Conservation (phyloP, 306 rosid species). For the Cicer pinnatifidum region DNA sequence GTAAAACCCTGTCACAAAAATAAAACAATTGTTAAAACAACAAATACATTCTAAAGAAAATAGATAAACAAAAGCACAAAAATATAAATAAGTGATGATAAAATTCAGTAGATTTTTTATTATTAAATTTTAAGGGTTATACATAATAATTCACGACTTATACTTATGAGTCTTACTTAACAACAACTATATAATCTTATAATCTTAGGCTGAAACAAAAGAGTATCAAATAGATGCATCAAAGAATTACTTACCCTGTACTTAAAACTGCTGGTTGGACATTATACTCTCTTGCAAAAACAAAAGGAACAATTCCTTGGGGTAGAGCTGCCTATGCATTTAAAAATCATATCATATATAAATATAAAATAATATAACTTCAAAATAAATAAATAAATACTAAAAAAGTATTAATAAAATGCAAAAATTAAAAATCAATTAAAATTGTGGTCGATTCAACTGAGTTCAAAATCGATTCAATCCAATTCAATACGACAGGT, state of each 20-base stretch:
- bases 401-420: too few relatives aligned
- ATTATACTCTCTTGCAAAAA: conserved; percentile 88
- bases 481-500: too few relatives aligned
- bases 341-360: conserved; percentile 36
- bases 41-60: background rate
- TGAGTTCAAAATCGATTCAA: too few relatives aligned
- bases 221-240: conserved; percentile 16
- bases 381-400: background rate
- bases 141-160: background rate
- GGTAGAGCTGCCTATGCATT: conserved; percentile 87
- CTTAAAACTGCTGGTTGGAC: conserved; percentile 78
- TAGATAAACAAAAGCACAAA: background rate
- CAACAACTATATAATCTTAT: too few relatives aligned
- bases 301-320: conserved; percentile 97
- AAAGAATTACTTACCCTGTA: conserved; percentile 69
- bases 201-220: conserved; percentile 5
- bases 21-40: conserved; percentile 18
- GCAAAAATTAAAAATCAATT: too few relatives aligned
- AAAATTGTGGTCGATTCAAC: too few relatives aligned
- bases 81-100: background rate
- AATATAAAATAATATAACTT: background rate
- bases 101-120: background rate
- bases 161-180: background rate
- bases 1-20: conserved; percentile 70
- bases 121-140: background rate